Base-by-base conservation (phyloP, 495 filamentous ascomycete genomes). In the Aspergillus indologenus region DNA sequence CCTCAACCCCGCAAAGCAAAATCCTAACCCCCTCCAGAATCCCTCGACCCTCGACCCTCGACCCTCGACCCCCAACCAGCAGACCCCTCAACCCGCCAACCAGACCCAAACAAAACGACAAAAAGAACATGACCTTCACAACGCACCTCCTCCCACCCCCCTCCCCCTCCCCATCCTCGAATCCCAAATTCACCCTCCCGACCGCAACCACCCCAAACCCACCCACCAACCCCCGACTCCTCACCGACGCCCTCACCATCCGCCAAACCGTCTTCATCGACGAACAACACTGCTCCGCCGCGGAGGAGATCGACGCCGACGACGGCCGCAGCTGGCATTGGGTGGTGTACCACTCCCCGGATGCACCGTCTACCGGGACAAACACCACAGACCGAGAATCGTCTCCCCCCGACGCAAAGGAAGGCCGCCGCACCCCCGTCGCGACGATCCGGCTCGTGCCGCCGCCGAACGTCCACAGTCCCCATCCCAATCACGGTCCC, bases 261-360 rank as follows among this genome's bases (percentile, higher is more conserved):
- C 88, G 93, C 53, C 78, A 86, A 57, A 68, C 73, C 31, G 92
- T 97, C 62, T 97, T 90, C 71, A 83, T 92, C 15, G 57, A 79
- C 20, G 92, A 96, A 70, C 92, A 96, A 63, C 62, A 76, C 12
- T 82, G 89, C 24, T 81, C 87, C 0, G 69, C 83, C 0, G 81
- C 83, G 2, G 80, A 81, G 64, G 93, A 98, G 65, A 77, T 89
- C 64, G 93, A 98, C 75, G 71, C 71, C 2, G 90, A 96, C 69
- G 93, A 98, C 69, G 19, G 74, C 2, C 81, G 90, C 8, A 85
- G 83, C 60, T 91, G 84, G 76, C 92, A 96, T 69, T 96, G 89
- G 87, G 83, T 96, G 26, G 73, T 85, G 24, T 95, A 91, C 72
- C 45, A 58, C 21, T 22, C 44, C 17, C 7, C 43, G 1, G 26